Evolutionary conservation across 1,139 yeast genomes (phyloP).

Genomic region (Debaryomyces udenii): DNA sequence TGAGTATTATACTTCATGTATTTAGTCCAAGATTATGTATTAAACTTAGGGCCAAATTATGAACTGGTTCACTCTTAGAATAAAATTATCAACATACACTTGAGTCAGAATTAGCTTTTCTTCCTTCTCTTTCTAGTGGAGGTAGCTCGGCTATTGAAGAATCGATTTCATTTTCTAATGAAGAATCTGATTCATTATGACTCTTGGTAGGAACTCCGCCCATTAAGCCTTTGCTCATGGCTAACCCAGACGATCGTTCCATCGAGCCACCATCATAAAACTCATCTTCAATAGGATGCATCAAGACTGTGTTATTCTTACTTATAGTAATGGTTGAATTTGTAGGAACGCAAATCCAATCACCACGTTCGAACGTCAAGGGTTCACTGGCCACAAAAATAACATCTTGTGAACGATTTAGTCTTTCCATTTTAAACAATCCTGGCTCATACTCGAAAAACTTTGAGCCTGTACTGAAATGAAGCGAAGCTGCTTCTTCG

Average conservation of each 20-base stretch:
- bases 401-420: constrained; percentile 89
- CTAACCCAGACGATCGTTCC: constrained; percentile 76
- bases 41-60: no score
- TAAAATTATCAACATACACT: not conserved
- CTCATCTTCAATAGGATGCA: constrained; percentile 92
- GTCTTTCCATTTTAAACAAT: constrained; percentile 89
- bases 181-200: constrained; percentile 10
- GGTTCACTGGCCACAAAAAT: constrained; percentile 98
- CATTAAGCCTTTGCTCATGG: constrained; percentile 89
- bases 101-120: constrained; percentile 32
- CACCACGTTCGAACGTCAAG: constrained; percentile 91
- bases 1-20: no score
- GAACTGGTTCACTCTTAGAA: no score
- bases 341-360: constrained; percentile 97
- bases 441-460: constrained; percentile 90
- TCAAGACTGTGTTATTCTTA: constrained; percentile 74
- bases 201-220: constrained; percentile 54
- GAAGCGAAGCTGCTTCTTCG: constrained; percentile 95
- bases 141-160: constrained; percentile 64
- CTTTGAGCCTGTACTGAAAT: constrained; percentile 90
- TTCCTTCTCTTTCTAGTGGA: constrained; percentile 85
- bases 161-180: constrained; percentile 29
- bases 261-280: constrained; percentile 71
- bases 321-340: constrained; percentile 84
- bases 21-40: no score